These are phyloP conservation scores for Punica granatum DNA, from an alignment of 345 rosid genomes.

Conservation along the genomic window DNA sequence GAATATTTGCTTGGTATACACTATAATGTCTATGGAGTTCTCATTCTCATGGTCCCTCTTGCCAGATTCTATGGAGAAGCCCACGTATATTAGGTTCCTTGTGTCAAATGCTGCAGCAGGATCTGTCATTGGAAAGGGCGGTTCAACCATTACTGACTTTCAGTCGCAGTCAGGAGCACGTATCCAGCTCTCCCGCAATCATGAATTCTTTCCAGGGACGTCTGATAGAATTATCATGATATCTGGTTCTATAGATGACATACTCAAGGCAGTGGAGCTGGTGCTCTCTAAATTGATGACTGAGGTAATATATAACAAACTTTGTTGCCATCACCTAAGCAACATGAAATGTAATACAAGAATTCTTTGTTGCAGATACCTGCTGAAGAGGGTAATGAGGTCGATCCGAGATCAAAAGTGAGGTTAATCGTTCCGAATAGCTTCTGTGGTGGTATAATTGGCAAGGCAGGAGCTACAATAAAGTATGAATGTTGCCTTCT, in stretches of 20 bases:
- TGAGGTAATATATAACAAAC: slow-evolving; percentile 50
- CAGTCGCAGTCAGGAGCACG: slow-evolving; percentile 93
- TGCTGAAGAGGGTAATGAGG: slow-evolving; percentile 63
- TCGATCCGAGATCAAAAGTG: slow-evolving; percentile 78
- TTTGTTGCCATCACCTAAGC: neutral
- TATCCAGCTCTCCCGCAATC: slow-evolving; percentile 90
- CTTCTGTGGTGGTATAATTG: slow-evolving; percentile 98
- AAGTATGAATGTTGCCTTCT: slow-evolving; percentile 49
- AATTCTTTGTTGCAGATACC: slow-evolving; percentile 45
- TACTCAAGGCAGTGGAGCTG: slow-evolving; percentile 73
- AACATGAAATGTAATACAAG: neutral
- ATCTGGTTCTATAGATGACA: slow-evolving; percentile 73
- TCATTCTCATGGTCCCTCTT: slow-evolving; percentile 9
- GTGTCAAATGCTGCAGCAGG: slow-evolving; percentile 99
- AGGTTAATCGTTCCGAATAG: slow-evolving; percentile 90
- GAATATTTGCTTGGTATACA: neutral
- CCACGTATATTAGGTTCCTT: slow-evolving; percentile 74
- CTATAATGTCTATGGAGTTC: neutral
- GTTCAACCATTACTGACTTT: slow-evolving; percentile 91
- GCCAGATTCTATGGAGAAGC: slow-evolving; percentile 69
- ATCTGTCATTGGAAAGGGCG: slow-evolving; percentile 97
- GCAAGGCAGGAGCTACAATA: slow-evolving; percentile 96
- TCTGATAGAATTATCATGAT: slow-evolving; percentile 89
- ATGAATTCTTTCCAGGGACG: slow-evolving; percentile 92
- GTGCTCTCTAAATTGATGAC: slow-evolving; percentile 71